phyloP scores from a whole-genome alignment of 164 flowering plant species.

The Sedum album region DNA sequence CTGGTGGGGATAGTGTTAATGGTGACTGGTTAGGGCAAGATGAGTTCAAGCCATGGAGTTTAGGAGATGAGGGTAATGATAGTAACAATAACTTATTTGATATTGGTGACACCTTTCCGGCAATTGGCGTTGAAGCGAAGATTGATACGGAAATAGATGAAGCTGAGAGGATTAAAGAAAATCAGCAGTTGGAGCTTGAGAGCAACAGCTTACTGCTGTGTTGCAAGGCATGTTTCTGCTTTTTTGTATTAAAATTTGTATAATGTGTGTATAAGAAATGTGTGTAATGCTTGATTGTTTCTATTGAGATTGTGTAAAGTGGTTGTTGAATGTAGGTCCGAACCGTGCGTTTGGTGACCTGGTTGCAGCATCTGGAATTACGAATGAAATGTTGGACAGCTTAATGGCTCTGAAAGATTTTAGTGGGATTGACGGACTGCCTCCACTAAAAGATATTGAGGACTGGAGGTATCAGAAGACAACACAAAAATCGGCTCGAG shows the following conservation, averaged over 20 bases:
- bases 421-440: constrained; percentile 17
- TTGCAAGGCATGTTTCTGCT: background rate
- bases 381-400: constrained; percentile 87
- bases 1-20: background rate
- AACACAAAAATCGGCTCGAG: constrained; percentile 45
- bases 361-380: constrained; percentile 83
- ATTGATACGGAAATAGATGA: background rate
- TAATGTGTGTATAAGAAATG: too few relatives aligned
- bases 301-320: background rate
- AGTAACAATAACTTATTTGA: background rate
- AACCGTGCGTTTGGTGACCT: constrained; percentile 95
- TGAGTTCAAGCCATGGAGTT: constrained; percentile 1
- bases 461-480: constrained; percentile 59
- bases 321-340: constrained; percentile 46
- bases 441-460: constrained; percentile 70
- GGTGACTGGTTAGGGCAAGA: background rate
- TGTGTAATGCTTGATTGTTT: background rate
- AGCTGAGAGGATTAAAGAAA: background rate
- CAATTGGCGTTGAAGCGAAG: background rate
- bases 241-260: background rate
- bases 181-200: constrained; percentile 2
- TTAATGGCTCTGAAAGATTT: constrained; percentile 78
- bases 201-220: constrained; percentile 2
- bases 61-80: background rate
- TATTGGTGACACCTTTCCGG: background rate